Conservation (phyloP, 2,329 filamentous ascomycete species). For the Gnomoniopsis sp. region DNA sequence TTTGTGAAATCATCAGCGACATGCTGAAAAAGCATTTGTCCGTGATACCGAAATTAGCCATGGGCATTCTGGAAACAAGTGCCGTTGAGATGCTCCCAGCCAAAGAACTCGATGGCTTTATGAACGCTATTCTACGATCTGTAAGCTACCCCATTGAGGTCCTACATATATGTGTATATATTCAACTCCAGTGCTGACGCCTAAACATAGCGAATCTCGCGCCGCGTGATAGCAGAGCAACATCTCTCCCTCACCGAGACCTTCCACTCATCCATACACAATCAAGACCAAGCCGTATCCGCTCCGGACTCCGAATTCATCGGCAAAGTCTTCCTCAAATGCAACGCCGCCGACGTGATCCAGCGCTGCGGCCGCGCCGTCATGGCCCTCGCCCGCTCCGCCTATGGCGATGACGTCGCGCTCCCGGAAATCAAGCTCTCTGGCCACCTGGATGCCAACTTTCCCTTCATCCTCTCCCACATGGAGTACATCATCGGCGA, state of each 20-base stretch:
- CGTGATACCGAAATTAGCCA: conserved; percentile 90
- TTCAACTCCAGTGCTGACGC: neutral
- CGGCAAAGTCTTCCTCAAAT: conserved; percentile 91
- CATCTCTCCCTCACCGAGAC: conserved; percentile 94
- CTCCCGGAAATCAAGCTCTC: conserved; percentile 80
- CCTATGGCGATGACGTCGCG: conserved; percentile 66
- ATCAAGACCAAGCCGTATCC: conserved; percentile 67
- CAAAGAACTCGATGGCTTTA: conserved; percentile 84
- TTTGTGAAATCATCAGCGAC: conserved; percentile 75
- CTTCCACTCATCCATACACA: conserved; percentile 87
- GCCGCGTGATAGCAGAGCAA: conserved; percentile 95
- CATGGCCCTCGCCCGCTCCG: conserved; percentile 68
- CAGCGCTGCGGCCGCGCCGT: conserved; percentile 76
- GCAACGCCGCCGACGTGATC: conserved; percentile 85
- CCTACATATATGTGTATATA: too few species aligned
- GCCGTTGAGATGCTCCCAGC: conserved; percentile 66
- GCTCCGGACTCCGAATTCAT: conserved; percentile 78
- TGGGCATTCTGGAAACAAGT: conserved; percentile 89
- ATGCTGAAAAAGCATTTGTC: conserved; percentile 85
- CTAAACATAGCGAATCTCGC: conserved; percentile 72
- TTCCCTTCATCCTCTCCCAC: conserved; percentile 94
- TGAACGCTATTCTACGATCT: conserved; percentile 89
- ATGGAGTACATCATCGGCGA: conserved; percentile 97
- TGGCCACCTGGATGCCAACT: conserved; percentile 84
- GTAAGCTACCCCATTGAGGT: conserved; percentile 39